Percentiles rank a stretch among this genome's conserved stretches.
Conservation (phyloP, 371 early-diverging fungal species). For the Rhizopus microsporus region DNA sequence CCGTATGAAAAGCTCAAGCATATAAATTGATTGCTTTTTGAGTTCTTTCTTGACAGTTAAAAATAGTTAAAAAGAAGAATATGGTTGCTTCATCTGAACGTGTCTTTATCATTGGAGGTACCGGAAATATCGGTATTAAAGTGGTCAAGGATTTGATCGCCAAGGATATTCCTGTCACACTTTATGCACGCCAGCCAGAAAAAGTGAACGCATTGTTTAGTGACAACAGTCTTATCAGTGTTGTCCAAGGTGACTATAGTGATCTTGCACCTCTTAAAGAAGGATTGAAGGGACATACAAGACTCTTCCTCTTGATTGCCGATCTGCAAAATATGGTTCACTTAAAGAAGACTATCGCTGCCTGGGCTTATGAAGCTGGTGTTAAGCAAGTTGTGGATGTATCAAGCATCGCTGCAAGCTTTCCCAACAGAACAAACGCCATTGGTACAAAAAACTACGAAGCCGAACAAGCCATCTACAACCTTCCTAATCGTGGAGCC, state of each 20-base stretch:
- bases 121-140: conserved; percentile 31
- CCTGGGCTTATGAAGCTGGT: conserved; percentile 27
- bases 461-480: conserved; percentile 27
- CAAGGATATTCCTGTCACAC: conserved; percentile 15
- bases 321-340: conserved; percentile 6
- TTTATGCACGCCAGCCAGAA: conserved; percentile 26
- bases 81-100: conserved; percentile 6
- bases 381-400: conserved; percentile 37
- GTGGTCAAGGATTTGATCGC: conserved; percentile 18
- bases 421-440: conserved; percentile 19
- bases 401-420: conserved; percentile 15
- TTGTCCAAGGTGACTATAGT: conserved; percentile 32
- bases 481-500: conserved; percentile 19
- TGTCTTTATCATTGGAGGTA: conserved; percentile 34
- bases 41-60: too few relatives aligned
- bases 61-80: too few relatives aligned
- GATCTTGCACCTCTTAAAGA: conserved; percentile 15
- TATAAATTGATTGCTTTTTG: too few relatives aligned
- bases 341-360: conserved; percentile 13
- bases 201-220: conserved; percentile 19
- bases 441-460: conserved; percentile 13
- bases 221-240: background rate
- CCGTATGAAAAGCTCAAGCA: too few relatives aligned
- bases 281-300: conserved; percentile 16
- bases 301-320: conserved; percentile 25